Conservation (phyloP, 768 basidiomycete species). For the Tylopilus intermedius region DNA sequence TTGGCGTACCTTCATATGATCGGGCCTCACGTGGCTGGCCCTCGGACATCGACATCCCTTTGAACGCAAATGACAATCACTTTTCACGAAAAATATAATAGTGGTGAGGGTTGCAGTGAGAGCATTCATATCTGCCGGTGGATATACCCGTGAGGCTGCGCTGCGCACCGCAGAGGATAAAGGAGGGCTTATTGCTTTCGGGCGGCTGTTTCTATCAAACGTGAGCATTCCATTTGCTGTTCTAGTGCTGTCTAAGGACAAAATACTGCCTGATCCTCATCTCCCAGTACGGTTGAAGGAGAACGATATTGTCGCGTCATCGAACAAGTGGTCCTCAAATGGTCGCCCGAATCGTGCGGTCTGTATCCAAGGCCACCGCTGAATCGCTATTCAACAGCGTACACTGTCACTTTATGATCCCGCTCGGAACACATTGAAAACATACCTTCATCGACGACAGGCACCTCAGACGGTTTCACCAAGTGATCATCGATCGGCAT, state of each 20-base stretch:
- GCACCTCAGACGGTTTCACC: conserved; percentile 59
- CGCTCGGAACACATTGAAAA: background rate
- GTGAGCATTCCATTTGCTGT: too few relatives aligned
- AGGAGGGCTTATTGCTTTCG: too few relatives aligned
- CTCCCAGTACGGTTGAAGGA: too few relatives aligned
- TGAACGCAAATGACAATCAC: background rate
- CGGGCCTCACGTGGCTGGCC: conserved; percentile 9
- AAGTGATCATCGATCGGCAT: background rate
- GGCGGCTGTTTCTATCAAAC: too few relatives aligned
- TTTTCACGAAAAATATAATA: background rate
- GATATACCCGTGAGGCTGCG: too few relatives aligned
- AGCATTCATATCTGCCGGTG: background rate
- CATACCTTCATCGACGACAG: conserved; percentile 89
- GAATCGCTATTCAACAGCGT: conserved; percentile 58
- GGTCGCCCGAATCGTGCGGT: conserved; percentile 82
- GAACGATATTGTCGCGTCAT: conserved; percentile 66
- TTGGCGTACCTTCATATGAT: conserved; percentile 47
- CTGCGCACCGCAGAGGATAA: too few relatives aligned
- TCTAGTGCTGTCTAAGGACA: too few relatives aligned
- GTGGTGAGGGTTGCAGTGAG: background rate
- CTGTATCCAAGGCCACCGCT: conserved; percentile 90
- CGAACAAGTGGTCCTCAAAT: conserved; percentile 74
- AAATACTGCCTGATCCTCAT: too few relatives aligned
- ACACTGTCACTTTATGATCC: background rate
- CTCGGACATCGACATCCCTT: background rate